Conservation (phyloP, 2,329 filamentous ascomycete species). For the Truncatella angustata region DNA sequence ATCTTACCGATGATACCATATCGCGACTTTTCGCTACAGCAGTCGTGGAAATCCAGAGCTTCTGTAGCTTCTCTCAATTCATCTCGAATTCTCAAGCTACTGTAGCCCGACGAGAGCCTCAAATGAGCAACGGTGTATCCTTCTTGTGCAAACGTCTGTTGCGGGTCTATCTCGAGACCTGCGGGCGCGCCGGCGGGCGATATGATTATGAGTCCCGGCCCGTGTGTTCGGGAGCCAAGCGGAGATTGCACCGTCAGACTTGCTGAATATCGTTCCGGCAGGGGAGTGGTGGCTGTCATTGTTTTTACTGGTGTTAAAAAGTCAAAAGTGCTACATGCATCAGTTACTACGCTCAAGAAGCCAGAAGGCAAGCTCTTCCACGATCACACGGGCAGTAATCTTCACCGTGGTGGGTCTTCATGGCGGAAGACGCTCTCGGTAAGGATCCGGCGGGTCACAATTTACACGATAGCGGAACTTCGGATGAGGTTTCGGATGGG, state of each 20-base stretch:
- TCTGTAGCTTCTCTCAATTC: constrained; percentile 6
- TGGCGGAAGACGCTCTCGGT: neutral
- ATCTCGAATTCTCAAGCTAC: neutral
- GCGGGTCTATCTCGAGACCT: neutral
- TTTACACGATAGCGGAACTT: neutral
- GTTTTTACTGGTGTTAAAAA: too few relatives aligned
- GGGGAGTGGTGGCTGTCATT: neutral
- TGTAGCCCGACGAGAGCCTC: neutral
- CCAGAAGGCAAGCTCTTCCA: neutral
- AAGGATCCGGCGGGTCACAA: neutral
- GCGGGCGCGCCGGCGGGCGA: neutral
- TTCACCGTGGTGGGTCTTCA: neutral
- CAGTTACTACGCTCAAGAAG: too few relatives aligned
- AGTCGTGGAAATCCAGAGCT: neutral
- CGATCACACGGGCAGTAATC: neutral
- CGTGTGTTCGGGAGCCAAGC: neutral
- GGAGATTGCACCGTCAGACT: constrained; percentile 3
- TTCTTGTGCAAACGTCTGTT: neutral
- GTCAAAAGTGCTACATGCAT: too few relatives aligned
- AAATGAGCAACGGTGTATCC: constrained; percentile 1
- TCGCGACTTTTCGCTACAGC: neutral
- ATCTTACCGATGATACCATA: constrained; percentile 3
- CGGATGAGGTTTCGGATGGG: neutral
- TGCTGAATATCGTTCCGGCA: neutral
- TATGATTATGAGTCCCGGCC: neutral